Evolutionary conservation across 73 alveolate genomes (phyloP).

Genomic region (Paramecium octaurelia): DNA sequence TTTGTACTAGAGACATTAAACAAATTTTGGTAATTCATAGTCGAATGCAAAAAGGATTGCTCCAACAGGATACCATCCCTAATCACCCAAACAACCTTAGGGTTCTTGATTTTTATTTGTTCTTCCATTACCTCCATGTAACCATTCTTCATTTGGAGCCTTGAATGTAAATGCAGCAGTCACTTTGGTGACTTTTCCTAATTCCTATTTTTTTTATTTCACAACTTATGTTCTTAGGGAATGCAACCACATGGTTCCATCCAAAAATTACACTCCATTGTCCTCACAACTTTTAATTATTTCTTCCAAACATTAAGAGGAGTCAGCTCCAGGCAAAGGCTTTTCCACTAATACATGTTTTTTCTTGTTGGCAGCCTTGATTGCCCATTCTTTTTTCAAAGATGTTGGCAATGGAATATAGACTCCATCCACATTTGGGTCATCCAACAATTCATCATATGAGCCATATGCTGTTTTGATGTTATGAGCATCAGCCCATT

Average conservation of each 20-base stretch:
- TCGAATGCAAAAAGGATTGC: slow-evolving; percentile 69
- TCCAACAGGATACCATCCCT: slow-evolving; percentile 71
- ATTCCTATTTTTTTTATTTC: background rate
- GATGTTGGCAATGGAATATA: slow-evolving; percentile 71
- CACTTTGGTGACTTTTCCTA: slow-evolving; percentile 55
- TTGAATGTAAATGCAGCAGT: slow-evolving; percentile 66
- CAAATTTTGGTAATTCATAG: slow-evolving; percentile 63
- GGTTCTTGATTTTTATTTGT: slow-evolving; percentile 70
- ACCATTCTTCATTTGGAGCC: slow-evolving; percentile 76
- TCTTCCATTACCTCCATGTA: slow-evolving; percentile 75
- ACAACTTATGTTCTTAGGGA: slow-evolving; percentile 51
- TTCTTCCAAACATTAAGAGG: background rate
- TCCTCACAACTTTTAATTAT: slow-evolving; percentile 55
- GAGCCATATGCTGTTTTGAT: slow-evolving; percentile 59
- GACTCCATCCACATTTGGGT: slow-evolving; percentile 65
- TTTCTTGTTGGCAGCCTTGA: slow-evolving; percentile 59
- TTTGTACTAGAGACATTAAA: slow-evolving; percentile 54
- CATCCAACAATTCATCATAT: slow-evolving; percentile 65
- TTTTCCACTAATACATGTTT: slow-evolving; percentile 68
- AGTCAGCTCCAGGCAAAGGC: slow-evolving; percentile 66
- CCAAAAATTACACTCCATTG: slow-evolving; percentile 65
- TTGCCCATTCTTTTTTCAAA: slow-evolving; percentile 62
- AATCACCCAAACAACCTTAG: slow-evolving; percentile 70
- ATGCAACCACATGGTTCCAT: slow-evolving; percentile 77
- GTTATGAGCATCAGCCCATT: slow-evolving; percentile 58